Percentiles rank a stretch among this genome's conserved stretches.
phyloP scores from a whole-genome alignment of 2,329 filamentous ascomycete species.

The Beauveria rudraprayagi region DNA sequence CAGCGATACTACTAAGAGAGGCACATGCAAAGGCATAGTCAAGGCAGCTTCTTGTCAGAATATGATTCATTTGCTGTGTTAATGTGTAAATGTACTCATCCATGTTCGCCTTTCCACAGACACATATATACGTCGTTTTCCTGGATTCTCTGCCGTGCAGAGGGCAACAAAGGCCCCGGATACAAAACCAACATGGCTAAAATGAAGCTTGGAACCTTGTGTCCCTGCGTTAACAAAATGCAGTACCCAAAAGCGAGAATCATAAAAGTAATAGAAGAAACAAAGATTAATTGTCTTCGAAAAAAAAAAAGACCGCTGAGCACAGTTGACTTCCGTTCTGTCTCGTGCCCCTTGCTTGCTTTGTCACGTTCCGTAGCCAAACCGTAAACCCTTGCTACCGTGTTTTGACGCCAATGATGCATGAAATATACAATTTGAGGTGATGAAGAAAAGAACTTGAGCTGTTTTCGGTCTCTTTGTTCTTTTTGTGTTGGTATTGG shows the following conservation, averaged over 20 bases:
- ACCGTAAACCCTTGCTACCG: constrained; percentile 1
- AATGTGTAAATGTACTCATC: neutral
- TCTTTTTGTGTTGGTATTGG: neutral
- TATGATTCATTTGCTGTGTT: neutral
- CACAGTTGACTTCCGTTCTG: neutral
- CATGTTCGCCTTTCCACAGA: neutral
- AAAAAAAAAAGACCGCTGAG: neutral
- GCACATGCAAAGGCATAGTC: neutral
- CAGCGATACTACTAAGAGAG: neutral
- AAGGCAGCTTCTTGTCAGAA: neutral
- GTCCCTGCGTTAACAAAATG: neutral
- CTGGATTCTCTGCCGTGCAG: no score
- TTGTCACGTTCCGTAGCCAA: neutral
- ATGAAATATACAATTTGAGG: constrained; percentile 7
- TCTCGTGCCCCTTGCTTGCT: neutral
- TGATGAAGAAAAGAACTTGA: neutral
- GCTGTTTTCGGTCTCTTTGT: neutral
- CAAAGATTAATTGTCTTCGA: neutral
- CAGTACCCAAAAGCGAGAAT: neutral
- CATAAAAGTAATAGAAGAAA: neutral
- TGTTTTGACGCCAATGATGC: constrained; percentile 9
- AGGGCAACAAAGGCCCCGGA: neutral
- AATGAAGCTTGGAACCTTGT: neutral
- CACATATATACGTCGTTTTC: neutral
- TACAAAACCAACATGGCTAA: constrained; percentile 1